Percentiles rank a stretch among this genome's conserved stretches.
These are phyloP conservation scores for Microsporum audouinii DNA, from an alignment of 2,329 filamentous ascomycete genomes.

Conservation along the genomic window DNA sequence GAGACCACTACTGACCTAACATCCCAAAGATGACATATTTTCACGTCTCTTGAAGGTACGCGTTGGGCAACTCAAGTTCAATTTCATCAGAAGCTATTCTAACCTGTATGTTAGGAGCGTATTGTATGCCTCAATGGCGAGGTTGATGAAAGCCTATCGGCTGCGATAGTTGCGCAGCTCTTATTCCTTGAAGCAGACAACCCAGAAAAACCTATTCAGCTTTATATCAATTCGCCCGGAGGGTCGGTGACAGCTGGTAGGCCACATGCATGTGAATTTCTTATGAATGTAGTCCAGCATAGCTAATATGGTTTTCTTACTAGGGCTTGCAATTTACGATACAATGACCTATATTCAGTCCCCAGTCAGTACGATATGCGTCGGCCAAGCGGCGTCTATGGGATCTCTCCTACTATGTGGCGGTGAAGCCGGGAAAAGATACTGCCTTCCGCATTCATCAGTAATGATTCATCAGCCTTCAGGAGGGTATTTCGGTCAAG, in stretches of 20 bases:
- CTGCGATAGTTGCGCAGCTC: conserved; percentile 89
- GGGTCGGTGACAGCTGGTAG: conserved; percentile 74
- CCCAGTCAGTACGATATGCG: conserved; percentile 86
- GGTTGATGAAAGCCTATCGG: conserved; percentile 80
- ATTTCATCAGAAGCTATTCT: not conserved
- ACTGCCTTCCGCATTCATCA: conserved; percentile 79
- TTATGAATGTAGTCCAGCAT: not conserved
- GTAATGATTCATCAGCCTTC: conserved; percentile 97
- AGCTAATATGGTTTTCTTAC: not conserved
- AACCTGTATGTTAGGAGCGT: conserved; percentile 51
- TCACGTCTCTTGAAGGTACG: conserved; percentile 62
- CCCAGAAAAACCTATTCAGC: conserved; percentile 84
- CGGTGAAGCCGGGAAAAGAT: conserved; percentile 73
- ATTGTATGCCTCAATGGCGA: conserved; percentile 88
- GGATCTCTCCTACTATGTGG: conserved; percentile 78
- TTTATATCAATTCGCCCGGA: conserved; percentile 96
- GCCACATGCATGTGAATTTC: conserved; percentile 6
- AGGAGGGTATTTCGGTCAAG: conserved; percentile 58
- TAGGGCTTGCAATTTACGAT: conserved; percentile 75
- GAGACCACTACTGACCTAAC: conserved; percentile 18
- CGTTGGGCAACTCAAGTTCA: conserved; percentile 5
- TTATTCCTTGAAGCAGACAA: conserved; percentile 97
- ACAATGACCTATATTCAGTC: conserved; percentile 96
- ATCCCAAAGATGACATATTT: conserved; percentile 62
- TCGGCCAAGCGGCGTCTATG: conserved; percentile 93